Base-by-base conservation (phyloP, 192 early-diverging fungal species). In the Spizellomyces sp. region DNA sequence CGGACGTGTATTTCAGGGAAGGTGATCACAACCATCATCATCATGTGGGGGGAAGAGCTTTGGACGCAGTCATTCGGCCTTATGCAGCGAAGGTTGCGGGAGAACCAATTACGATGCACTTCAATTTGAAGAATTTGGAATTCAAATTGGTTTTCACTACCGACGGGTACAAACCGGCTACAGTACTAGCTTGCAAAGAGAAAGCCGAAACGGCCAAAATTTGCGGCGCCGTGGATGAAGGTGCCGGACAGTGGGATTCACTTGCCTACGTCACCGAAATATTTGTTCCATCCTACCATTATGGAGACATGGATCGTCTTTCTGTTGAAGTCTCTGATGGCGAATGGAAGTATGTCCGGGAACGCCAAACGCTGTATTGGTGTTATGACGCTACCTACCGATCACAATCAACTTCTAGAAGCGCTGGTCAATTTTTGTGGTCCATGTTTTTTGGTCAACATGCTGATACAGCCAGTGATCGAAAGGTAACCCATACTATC, bases 11-110 rank as follows among this genome's bases (percentile, higher is more conserved):
- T 45, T 79, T 79, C 54, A 54, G 70, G 8, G 75, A 83, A 15
- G 68, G 73, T 48, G 73, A 62, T 10, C 73, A 71, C 9, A 70
- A 74, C 19, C 75, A 82, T 58, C 66, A 71, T 45, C 83, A 88
- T 43, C 87, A 94, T 75, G 69, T 81, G 42, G 93, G 93, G 22
- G 93, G 93, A 36, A 74, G 93, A 22, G 93, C 89, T 0, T 69
- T 94, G 27, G 91, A 92, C 68, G 93, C 93, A 48, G 87, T 91
- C 52, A 77, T 94, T 62, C 84, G 93, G 15, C 91, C 92, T 1
- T 94, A 91, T 79, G 93, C 92, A 6, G 81, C 90, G 14, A 90
- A 92, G 58, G 73, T 91, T 8, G 86, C 91, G 0, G 93, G 93
- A 42, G 80, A 69, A 50, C 93, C 93, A 9, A 71, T 81, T 15